Conservation (phyloP, 148 eudicot species). For the Simmondsia chinensis region DNA sequence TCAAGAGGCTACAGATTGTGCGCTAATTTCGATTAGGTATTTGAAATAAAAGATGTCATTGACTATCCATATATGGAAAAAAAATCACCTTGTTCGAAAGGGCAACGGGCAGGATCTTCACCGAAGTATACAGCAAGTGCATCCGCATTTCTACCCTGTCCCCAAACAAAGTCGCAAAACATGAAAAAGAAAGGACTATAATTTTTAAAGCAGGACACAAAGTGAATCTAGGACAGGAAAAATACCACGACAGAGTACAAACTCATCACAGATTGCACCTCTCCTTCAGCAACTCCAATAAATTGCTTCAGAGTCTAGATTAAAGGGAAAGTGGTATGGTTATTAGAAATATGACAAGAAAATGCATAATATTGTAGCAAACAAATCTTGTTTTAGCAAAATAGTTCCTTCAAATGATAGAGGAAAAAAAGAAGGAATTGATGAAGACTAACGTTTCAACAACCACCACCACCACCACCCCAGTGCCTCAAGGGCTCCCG, state of each 20-base stretch:
- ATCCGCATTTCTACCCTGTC: conserved; percentile 95
- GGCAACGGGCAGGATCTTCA: conserved; percentile 92
- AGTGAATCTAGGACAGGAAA: conserved; percentile 9
- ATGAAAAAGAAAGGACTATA: background rate
- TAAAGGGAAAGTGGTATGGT: background rate
- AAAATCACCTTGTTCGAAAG: conserved; percentile 84
- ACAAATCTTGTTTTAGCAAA: no score
- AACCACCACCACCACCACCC: background rate
- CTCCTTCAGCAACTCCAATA: conserved; percentile 58
- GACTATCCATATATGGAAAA: background rate
- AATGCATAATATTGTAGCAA: no score
- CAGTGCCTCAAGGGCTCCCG: no score
- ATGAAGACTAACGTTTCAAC: no score
- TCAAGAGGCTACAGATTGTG: background rate
- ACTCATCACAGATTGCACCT: conserved; percentile 57
- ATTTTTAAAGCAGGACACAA: background rate
- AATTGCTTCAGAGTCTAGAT: conserved; percentile 67
- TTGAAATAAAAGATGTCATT: no score
- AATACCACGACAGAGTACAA: conserved; percentile 74
- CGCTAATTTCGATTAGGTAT: no score
- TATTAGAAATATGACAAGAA: background rate
- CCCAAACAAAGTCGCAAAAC: conserved; percentile 22
- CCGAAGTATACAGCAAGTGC: conserved; percentile 86
- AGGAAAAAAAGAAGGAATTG: no score
- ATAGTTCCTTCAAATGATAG: no score